Evolutionary conservation across 306 rosid species (phyloP).

Genomic region (Cicer arietinum): DNA sequence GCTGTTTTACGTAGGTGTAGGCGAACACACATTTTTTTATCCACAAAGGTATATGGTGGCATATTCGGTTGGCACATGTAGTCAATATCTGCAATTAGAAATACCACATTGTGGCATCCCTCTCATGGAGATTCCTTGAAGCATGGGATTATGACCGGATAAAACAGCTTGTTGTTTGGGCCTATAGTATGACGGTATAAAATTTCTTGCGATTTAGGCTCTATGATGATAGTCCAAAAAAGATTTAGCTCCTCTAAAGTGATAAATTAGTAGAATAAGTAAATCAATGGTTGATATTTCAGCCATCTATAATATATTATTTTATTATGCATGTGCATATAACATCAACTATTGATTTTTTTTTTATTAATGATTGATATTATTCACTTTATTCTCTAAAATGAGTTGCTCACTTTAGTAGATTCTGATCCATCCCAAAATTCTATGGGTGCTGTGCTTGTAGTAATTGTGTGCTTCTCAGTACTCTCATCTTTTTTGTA

Average conservation of each 20-base stretch:
- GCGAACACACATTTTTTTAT: neutral
- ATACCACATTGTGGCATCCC: too few relatives aligned
- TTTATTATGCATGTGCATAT: too few relatives aligned
- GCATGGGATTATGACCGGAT: too few relatives aligned
- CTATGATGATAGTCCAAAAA: neutral
- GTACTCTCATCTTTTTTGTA: neutral
- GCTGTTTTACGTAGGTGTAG: neutral
- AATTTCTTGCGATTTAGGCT: constrained; percentile 1
- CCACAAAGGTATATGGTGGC: neutral
- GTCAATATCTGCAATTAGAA: neutral
- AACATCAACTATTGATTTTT: too few relatives aligned
- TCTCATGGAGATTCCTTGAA: too few relatives aligned
- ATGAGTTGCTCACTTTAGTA: neutral
- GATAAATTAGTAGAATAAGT: neutral
- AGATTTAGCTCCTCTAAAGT: neutral
- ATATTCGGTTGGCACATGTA: neutral
- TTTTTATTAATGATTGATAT: neutral
- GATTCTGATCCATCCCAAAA: neutral
- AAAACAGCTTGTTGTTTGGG: neutral
- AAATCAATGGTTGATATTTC: neutral
- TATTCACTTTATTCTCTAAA: neutral
- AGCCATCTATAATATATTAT: too few relatives aligned
- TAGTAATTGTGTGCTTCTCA: neutral
- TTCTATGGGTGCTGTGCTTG: neutral
- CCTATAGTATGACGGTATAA: neutral